Evolutionary conservation across 2,329 filamentous ascomycete genomes (phyloP).

Genomic region (Ophiostoma fasciatum): DNA sequence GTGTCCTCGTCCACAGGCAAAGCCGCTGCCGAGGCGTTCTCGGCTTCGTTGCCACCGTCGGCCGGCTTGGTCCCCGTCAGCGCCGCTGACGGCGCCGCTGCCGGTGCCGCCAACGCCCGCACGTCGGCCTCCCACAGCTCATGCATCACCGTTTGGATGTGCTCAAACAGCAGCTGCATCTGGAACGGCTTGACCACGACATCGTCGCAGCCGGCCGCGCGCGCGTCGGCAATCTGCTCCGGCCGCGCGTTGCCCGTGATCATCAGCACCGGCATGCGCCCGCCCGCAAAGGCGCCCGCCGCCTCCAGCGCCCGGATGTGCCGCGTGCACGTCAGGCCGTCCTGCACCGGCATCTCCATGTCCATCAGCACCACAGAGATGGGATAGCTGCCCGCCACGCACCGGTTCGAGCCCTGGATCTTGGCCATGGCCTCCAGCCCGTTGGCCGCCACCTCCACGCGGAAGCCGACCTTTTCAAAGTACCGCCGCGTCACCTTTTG

Average conservation of each 20-base stretch:
- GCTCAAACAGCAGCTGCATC: constrained; percentile 44
- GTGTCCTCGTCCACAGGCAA: background rate
- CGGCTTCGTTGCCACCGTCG: background rate
- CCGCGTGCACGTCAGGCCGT: constrained; percentile 51
- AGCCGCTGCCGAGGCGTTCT: too few relatives aligned
- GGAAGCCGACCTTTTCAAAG: constrained; percentile 33
- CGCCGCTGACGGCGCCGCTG: background rate
- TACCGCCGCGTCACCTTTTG: constrained; percentile 39
- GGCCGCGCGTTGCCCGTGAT: constrained; percentile 53
- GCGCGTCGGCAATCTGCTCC: constrained; percentile 41
- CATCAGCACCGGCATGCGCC: constrained; percentile 46
- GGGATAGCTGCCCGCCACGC: constrained; percentile 17
- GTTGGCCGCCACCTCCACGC: constrained; percentile 40
- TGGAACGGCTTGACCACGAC: constrained; percentile 60
- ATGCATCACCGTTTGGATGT: constrained; percentile 36
- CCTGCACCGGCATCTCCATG: constrained; percentile 62
- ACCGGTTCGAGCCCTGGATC: constrained; percentile 19
- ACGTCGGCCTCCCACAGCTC: constrained; percentile 8
- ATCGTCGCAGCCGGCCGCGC: constrained; percentile 41
- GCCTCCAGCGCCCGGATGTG: constrained; percentile 48
- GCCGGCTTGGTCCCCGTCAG: too few relatives aligned
- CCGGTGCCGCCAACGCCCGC: background rate
- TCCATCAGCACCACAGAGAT: constrained; percentile 59
- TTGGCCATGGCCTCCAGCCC: constrained; percentile 40
- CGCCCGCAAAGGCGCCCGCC: constrained; percentile 33